Conservation (phyloP, 164 flowering plant genomes). For the Protea cynaroides region DNA sequence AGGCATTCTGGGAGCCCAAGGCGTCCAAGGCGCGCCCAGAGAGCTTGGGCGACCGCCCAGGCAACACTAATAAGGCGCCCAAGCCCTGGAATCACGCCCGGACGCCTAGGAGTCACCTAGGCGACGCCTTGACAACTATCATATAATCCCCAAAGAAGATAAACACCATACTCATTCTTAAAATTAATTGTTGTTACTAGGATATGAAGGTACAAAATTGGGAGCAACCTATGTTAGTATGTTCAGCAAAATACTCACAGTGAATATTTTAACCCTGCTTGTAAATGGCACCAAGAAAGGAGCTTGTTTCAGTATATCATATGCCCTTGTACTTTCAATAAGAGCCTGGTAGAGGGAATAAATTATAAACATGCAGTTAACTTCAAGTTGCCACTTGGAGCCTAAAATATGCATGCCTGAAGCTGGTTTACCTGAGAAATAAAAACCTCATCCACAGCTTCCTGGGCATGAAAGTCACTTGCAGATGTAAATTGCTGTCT, state of each 20-base stretch:
- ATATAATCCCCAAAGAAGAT: neutral
- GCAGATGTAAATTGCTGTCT: slow-evolving; percentile 74
- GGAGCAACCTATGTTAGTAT: slow-evolving; percentile 1
- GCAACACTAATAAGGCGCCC: too few species aligned
- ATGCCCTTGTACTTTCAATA: slow-evolving; percentile 67
- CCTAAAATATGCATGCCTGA: neutral
- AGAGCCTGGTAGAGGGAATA: slow-evolving; percentile 49
- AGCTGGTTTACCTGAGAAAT: slow-evolving; percentile 60
- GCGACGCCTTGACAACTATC: too few species aligned
- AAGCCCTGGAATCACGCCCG: too few species aligned
- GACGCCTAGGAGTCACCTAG: too few species aligned
- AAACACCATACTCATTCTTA: neutral
- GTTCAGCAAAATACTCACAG: slow-evolving; percentile 44
- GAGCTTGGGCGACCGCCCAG: too few species aligned
- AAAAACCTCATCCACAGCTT: slow-evolving; percentile 77
- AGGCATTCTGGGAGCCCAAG: too few species aligned
- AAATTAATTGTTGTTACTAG: neutral
- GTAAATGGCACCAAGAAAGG: slow-evolving; percentile 94
- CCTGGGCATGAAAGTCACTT: slow-evolving; percentile 83
- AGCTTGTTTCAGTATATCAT: slow-evolving; percentile 80
- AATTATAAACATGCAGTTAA: slow-evolving; percentile 8
- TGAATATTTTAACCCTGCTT: slow-evolving; percentile 84
- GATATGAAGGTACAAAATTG: slow-evolving; percentile 1
- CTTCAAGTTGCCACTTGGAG: neutral
- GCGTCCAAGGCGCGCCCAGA: too few species aligned